Base-by-base conservation (phyloP, 202 grass and related monocot species). In the Digitaria exilis region DNA sequence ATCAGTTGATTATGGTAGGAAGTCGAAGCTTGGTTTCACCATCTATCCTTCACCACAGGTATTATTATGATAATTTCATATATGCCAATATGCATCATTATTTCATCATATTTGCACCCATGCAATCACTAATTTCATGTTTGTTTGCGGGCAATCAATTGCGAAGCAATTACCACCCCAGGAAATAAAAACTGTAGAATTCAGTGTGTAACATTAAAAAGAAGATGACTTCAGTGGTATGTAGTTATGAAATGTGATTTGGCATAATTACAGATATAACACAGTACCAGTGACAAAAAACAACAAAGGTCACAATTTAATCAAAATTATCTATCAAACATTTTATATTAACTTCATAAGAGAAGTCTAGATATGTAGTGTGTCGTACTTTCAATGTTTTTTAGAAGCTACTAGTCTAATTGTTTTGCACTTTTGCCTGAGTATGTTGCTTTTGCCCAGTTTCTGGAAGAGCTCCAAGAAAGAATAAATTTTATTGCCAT, bases 1-100 rank as follows among this genome's bases (percentile, higher is more conserved):
- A 26, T 92, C 92, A 26, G 92, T 94, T 24, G 92, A 92, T 75
- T 94, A 94, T 56, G 89, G 92, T 60, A 92, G 89, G 73, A 94
- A 94, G 82, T 94, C 92, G 9, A 94, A 94, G 92, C 92, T 94
- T 6, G 92, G 92, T 45, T 94, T 94, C 87, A 94, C 92, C 15
- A 94, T 94, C 46, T 94, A 94, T 85, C 92, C 92, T 83, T 94
- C 92, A 65, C 92, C 92, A 51, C 87, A 92, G 80, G 92, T 89
- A 82, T 75, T 25, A 75, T 30, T 28, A 39, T 74, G 44, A 14
- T 12, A 83, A 21, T 73, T 39, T 51, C 21, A 42, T 17, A 39
- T 31, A 51, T 42, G 39, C 2, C 17, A 52, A 10, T 62, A 50
- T 12, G 37, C 39, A 68, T 76, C 6, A 46, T 77, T 70, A 60